Evolutionary conservation across 2,329 filamentous ascomycete genomes (phyloP), one percentile per base, ranked within the genome.

Genomic region (Sphaerulina populicola): DNA sequence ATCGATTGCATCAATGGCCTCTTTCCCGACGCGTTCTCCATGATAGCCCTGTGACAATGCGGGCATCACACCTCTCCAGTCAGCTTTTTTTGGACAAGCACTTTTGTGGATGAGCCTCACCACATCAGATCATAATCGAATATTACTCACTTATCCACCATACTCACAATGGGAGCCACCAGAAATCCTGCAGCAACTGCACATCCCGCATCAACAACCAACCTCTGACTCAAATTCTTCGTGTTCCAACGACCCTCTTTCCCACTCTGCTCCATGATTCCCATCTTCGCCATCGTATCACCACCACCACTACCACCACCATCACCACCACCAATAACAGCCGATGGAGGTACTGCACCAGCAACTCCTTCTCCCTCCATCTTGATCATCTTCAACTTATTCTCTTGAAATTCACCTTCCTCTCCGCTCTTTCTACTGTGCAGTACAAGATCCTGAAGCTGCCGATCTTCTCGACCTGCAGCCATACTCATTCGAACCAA

Each of bases 121-220:
- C 15, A 9, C 18, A 27, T 47, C 12, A 4, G 12, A 11, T 47
- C 11, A 36, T 18, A 18, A 18, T 18, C 18, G 18, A 23, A 36
- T 39, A 15, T 15, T 14, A 63, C 72, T 54, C 72, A 90, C 86
- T 85, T 81, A 69, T 95, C 89, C 69, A 96, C 93, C 58, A 93
- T 84, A 35, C 85, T 86, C 57, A 95, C 91, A 36, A 94, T 66
- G 1, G 90, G 89, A 49, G 89, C 88, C 43, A 95, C 85, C 54
- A 93, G 72, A 6, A 77, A 78, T 1, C 85, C 88, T 9, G 89
- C 87, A 41, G 79, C 77, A 1, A 79, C 77, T 1, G 88, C 89
- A 62, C 84, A 83, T 40, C 78, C 68, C 18, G 79, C 69, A 71
- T 95, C 88, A 12, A 81, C 78, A 39, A 75, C 79, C 10, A 94